A percentile compares a stretch with the other conserved stretches of the same genome.
Conservation (phyloP, 257 asterid species). For the Capsicum pubescens region DNA sequence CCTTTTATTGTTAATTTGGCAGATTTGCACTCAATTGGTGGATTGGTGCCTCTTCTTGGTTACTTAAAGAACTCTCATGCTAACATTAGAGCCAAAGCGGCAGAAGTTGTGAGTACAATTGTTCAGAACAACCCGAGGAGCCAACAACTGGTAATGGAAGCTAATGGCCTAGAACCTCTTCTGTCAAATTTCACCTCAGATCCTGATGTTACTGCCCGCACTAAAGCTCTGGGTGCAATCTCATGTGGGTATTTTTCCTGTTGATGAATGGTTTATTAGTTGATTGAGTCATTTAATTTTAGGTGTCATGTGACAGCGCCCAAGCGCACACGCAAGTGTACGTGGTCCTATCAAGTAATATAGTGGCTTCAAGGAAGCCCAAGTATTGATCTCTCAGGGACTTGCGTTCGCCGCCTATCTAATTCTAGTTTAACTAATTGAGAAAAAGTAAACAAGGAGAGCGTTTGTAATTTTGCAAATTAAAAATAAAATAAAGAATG, state of each 20-base stretch:
- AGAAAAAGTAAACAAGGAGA: too few species aligned
- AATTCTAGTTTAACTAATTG: too few species aligned
- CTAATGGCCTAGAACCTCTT: constrained; percentile 81
- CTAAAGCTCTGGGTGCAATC: constrained; percentile 89
- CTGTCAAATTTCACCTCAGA: constrained; percentile 71
- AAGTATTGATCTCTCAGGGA: too few species aligned
- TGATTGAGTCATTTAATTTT: background rate
- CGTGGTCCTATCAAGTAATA: too few species aligned
- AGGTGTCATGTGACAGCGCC: background rate
- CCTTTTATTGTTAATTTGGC: constrained; percentile 18
- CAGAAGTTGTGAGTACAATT: constrained; percentile 86
- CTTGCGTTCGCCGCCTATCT: too few species aligned
- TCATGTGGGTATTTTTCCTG: constrained; percentile 59
- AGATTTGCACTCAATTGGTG: constrained; percentile 95
- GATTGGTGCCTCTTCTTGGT: constrained; percentile 76
- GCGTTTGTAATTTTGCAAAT: too few species aligned
- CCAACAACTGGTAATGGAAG: constrained; percentile 89
- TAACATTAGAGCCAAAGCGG: constrained; percentile 90
- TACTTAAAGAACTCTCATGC: constrained; percentile 72
- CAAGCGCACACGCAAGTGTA: too few species aligned
- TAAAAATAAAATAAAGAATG: too few species aligned
- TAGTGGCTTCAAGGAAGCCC: too few species aligned
- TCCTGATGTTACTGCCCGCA: constrained; percentile 73
- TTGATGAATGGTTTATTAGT: background rate
- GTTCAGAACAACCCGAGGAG: constrained; percentile 93